Evolutionary conservation across 2,329 filamentous ascomycete species (phyloP), one percentile per base, ranked within the genome.

Genomic region (Fonsecaea multimorphosa): DNA sequence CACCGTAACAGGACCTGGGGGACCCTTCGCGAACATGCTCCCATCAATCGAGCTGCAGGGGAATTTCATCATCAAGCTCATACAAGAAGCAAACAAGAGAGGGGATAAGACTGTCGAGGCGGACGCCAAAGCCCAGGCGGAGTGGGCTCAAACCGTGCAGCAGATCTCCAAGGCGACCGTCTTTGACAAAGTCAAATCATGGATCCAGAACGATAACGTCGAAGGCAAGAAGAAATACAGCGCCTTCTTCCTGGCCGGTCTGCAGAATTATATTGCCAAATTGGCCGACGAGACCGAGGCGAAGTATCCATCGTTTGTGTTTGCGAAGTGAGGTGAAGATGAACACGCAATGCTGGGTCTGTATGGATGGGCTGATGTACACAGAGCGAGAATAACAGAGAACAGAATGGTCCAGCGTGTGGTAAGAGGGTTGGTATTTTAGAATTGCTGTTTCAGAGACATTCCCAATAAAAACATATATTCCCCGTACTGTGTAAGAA

Each of bases 21-120:
- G 77, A 0, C 86, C 85, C 0, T 75, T 87, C 4, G 74, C 78
- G 72, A 88, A 87, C 69, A 85, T 84, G 0, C 86, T 86, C 0
- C 80, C 82, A 0, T 79, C 77, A 0, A 79, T 83, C 12, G 84
- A 87, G 68, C 87, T 84, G 84, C 46, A 58, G 2, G 38, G 34
- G 5, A 34, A 57, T 46, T 38, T 61, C 11, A 62, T 65, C 29
- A n/a, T 49, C 44, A 49, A 49, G 44, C 58, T 24, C 63, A 57
- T 44, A 36, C 66, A 49, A 40, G 61, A 53, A 22, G 54, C 72
- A 73, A 52, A 83, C 88, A 56, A 73, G 81, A 86, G 71, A 72
- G 78, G 64, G 66, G 69, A 1, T 74, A 83, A 27, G 74, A 75
- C 1, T 75, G 85, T 73, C 80, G 80, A 68, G 83, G 63, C 78